These are phyloP conservation scores for Cercospora nicotianae DNA, from an alignment of 2,329 filamentous ascomycete species.

Conservation along the genomic window DNA sequence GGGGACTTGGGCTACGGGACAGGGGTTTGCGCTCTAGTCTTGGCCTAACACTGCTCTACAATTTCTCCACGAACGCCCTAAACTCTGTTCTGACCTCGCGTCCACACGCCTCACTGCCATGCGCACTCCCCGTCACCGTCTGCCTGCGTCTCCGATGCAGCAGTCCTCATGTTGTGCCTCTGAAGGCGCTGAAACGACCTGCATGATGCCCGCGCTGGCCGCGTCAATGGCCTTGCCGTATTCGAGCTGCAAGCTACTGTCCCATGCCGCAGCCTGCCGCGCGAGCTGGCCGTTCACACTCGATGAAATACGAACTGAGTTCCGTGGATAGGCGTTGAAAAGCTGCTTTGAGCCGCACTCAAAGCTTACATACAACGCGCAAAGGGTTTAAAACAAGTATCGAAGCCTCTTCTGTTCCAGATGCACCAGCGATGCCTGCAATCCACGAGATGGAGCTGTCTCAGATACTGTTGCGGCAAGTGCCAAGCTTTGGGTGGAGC, in stretches of 20 bases:
- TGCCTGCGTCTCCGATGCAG: background rate
- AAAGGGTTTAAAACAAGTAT: background rate
- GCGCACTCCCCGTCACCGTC: background rate
- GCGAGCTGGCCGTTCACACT: background rate
- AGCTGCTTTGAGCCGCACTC: background rate
- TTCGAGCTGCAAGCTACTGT: slow-evolving; percentile 6
- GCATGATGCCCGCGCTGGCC: slow-evolving; percentile 8
- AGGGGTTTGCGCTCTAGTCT: slow-evolving; percentile 11
- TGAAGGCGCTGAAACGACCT: background rate
- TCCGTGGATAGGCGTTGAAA: background rate
- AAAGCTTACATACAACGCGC: background rate
- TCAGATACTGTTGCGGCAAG: slow-evolving; percentile 5
- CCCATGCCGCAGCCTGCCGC: background rate
- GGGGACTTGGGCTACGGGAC: slow-evolving; percentile 7
- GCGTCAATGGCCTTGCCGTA: background rate
- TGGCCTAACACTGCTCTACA: slow-evolving; percentile 10
- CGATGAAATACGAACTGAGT: background rate
- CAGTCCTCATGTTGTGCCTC: background rate
- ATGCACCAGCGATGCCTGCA: slow-evolving; percentile 9
- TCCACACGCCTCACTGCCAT: background rate
- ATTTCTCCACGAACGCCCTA: slow-evolving; percentile 18
- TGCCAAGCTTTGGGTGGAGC: slow-evolving; percentile 14
- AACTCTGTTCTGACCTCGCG: slow-evolving; percentile 13
- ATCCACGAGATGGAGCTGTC: background rate
- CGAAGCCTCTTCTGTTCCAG: slow-evolving; percentile 1